Base-by-base conservation (phyloP, 2,329 filamentous ascomycete genomes). In the Venturia aucupariae region DNA sequence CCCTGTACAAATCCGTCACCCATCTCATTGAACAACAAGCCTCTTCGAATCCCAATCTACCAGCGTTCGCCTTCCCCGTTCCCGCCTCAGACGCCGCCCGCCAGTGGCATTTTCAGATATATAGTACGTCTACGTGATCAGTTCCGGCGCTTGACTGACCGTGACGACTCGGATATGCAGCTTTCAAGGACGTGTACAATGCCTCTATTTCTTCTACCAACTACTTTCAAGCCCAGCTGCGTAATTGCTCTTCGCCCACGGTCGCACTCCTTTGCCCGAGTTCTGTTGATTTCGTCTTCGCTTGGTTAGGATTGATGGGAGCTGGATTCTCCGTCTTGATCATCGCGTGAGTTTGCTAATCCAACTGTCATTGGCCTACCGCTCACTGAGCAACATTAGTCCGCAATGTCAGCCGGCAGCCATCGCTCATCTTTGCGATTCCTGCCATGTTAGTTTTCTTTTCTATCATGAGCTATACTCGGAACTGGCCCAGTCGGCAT, bases 221-320 rank as follows among this genome's bases (percentile, higher is more conserved):
- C 19, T 64, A 69, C 2, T 68, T 79, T 1, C 30, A 68, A 15
- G 51, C 69, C 30, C 46, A 41, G 5, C 65, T 74, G 42, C 57
- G 64, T 60, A 66, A 46, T 48, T 60, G 30, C 55, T 65, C 38
- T 32, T 65, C 69, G 22, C 66, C 72, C 38, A 78, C 78, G 0
- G 74, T 85, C 2, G 85, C 80, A 0, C 70, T 88, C 11, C 71
- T 88, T 0, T 82, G 81, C 65, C 76, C 80, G 0, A 88, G 84
- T 68, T 83, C 80, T 0, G 70, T 80, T 0, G 78, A 82, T 11
- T 86, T 88, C 64, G 73, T 87, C 0, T 77, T 86, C 61, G 79
- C 80, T 0, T 88, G 84, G 84, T 74, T 88, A 2, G 85, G 79
- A 0, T 73, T 88, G 48, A 82, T 86, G 70, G 75, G 79, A 11